These are phyloP conservation scores for Ceratobasidium sp. DNA, from an alignment of 1,284 basidiomycete genomes.

Conservation along the genomic window DNA sequence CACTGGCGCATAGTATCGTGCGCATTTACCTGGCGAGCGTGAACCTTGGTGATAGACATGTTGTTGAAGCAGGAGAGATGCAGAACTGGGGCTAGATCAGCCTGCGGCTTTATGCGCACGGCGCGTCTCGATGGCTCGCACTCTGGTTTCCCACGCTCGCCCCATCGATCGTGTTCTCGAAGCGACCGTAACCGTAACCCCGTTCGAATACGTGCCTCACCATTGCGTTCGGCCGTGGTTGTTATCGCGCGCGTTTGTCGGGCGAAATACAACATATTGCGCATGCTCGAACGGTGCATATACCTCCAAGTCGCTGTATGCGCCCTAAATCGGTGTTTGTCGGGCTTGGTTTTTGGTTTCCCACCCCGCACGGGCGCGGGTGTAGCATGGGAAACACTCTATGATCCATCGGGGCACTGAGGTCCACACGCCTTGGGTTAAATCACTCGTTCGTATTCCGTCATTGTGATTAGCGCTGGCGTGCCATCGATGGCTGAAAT, in stretches of 20 bases:
- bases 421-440: not conserved
- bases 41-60: slow-evolving; percentile 87
- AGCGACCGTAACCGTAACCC: not conserved
- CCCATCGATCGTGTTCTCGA: slow-evolving; percentile 24
- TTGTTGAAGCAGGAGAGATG: slow-evolving; percentile 45
- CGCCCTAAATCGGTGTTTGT: not conserved
- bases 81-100: not conserved
- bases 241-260: not conserved
- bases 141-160: slow-evolving; percentile 16
- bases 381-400: slow-evolving; percentile 16
- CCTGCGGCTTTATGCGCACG: slow-evolving; percentile 26
- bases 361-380: not conserved
- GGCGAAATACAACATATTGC: not conserved
- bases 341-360: not conserved
- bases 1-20: not conserved
- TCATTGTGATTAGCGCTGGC: not conserved
- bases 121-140: not conserved
- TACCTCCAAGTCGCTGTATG: not conserved
- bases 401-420: not conserved
- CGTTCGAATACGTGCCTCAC: too few species aligned
- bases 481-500: not conserved
- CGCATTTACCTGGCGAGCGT: slow-evolving; percentile 78
- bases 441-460: not conserved
- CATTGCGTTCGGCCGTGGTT: slow-evolving; percentile 7
- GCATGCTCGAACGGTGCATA: not conserved